Base-by-base conservation (phyloP, 441 rosid genomes). In the Arabidopsis hybrid region DNA sequence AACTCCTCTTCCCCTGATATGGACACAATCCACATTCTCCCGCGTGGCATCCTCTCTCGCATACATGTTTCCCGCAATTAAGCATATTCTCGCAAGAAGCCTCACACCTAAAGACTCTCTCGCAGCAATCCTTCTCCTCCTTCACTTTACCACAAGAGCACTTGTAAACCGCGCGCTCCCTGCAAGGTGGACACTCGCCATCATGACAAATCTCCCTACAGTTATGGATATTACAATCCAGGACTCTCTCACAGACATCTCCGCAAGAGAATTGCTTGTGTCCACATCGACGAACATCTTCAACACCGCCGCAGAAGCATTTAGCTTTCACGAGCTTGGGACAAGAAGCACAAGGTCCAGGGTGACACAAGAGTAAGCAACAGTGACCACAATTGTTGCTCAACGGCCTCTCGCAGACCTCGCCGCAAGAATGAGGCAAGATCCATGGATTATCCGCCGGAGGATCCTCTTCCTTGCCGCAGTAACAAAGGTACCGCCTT, bases 371-470 rank as follows among this genome's bases (percentile, higher is more conserved):
- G 13, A 94, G 74, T 69, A 94, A 79, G 42, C 99, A 92, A 68
- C 71, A 82, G 71, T 94, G 97, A 4, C 97, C 97, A 35, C 97
- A 94, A 36, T 78, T 80, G 60, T 84, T 63, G 57, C 84, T 82
- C 82, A 94, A 75, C 7, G 88, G 86, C 14, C 95, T 76, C 34
- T 80, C 67, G 49, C 99, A 92, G 18, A 95, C 78, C 75, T 92
- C 99, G 0, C 97, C 95, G 35, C 99, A 92, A 45, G 99, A 95
- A 79, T 95, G 99, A 4, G 99, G 97, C 42, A 92, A 65, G 61
- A 89, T 83, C 99, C 96, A 91, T 5, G 97, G 99, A 51, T 94
- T 82, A 60, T 90, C 94, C 32, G 74, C 53, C 4, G 85, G 85
- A 11, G 97, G 97, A 59, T 91, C 67, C 60, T 85, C 85, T 45